Evolutionary conservation across 139 green algal species (phyloP).

Genomic region (Closterium sp.): DNA sequence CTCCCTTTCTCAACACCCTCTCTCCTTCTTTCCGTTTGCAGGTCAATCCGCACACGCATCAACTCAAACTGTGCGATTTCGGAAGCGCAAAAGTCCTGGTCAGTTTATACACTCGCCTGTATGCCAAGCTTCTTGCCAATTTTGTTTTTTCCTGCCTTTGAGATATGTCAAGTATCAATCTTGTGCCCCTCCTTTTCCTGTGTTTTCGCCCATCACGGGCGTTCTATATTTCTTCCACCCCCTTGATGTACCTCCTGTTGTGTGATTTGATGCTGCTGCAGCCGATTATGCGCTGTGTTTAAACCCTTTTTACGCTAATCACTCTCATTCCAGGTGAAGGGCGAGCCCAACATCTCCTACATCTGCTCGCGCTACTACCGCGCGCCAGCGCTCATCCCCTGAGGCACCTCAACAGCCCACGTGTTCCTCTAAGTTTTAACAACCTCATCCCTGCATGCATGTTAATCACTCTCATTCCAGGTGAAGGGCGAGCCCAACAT

Average conservation of each 20-base stretch:
- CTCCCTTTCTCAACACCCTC: too few relatives aligned
- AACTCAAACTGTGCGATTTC: conserved; percentile 99
- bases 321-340: conserved; percentile 46
- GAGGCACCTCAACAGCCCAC: too few relatives aligned
- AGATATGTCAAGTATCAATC: background rate
- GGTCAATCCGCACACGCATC: conserved; percentile 85
- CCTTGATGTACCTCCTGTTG: background rate
- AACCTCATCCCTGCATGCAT: too few relatives aligned
- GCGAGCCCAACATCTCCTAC: conserved; percentile 99
- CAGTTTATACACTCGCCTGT: background rate
- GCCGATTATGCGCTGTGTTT: too few relatives aligned
- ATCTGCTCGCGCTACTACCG: conserved; percentile 97
- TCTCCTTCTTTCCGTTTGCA: background rate
- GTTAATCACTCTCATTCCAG: background rate
- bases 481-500: conserved; percentile 94
- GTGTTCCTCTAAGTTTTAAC: too few relatives aligned
- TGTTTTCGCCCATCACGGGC: too few relatives aligned
- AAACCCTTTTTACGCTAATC: too few relatives aligned
- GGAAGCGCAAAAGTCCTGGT: conserved; percentile 88
- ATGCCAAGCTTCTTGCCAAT: too few relatives aligned
- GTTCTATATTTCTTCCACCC: too few relatives aligned
- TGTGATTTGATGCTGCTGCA: too few relatives aligned
- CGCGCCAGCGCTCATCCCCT: conserved; percentile 94
- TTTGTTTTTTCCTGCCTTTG: background rate
- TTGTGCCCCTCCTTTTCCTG: background rate